A percentile compares a stretch with the other conserved stretches of the same genome.
phyloP scores from a whole-genome alignment of 352 stramenopile species.

The Phytophthora podocarpi region DNA sequence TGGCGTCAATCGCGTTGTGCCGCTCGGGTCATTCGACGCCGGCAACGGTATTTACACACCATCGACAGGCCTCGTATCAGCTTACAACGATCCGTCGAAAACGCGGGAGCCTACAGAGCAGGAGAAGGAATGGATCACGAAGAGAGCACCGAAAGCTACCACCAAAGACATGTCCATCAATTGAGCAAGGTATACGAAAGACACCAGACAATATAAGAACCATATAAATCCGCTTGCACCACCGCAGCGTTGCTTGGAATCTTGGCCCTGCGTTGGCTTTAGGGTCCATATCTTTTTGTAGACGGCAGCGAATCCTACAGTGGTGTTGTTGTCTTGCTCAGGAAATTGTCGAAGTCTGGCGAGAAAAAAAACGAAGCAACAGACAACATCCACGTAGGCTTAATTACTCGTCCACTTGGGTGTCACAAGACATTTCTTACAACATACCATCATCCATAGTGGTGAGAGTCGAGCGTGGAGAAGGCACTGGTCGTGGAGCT shows the following conservation, averaged over 20 bases:
- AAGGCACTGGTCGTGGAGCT: conserved; percentile 9
- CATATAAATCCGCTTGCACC: conserved; percentile 1
- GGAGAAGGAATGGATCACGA: conserved; percentile 66
- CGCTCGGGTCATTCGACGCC: conserved; percentile 74
- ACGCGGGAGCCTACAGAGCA: conserved; percentile 52
- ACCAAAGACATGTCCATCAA: conserved; percentile 77
- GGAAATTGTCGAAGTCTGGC: conserved; percentile 58
- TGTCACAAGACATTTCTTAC: conserved; percentile 23
- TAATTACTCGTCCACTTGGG: conserved; percentile 3
- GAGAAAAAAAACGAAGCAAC: not conserved
- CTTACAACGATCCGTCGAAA: conserved; percentile 63
- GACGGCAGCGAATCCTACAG: conserved; percentile 3
- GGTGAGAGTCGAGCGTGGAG: conserved; percentile 37
- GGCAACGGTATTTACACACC: conserved; percentile 79
- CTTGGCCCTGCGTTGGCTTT: not conserved
- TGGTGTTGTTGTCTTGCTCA: conserved; percentile 36
- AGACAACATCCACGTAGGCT: conserved; percentile 9
- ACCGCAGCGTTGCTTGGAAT: not conserved
- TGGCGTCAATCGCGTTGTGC: conserved; percentile 62
- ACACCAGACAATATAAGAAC: not conserved
- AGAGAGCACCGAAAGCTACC: conserved; percentile 66
- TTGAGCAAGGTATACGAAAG: conserved; percentile 21
- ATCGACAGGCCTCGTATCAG: conserved; percentile 54
- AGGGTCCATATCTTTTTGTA: not conserved
- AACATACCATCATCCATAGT: conserved; percentile 53